Conservation (phyloP, 768 basidiomycete species). For the Daedaleopsis sinensis region DNA sequence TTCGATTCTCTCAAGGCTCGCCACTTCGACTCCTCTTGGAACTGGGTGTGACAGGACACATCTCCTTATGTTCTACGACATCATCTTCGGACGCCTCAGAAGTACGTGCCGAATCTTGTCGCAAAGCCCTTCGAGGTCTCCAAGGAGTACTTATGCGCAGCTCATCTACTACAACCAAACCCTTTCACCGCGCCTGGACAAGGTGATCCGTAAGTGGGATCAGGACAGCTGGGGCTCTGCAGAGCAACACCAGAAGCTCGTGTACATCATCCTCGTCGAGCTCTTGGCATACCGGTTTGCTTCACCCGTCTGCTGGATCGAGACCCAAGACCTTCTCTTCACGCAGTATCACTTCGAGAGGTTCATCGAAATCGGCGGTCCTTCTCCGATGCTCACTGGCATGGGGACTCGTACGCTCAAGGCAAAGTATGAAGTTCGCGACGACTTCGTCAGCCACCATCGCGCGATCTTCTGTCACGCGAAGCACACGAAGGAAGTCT, state of each 20-base stretch:
- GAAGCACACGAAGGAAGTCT: conserved; percentile 96
- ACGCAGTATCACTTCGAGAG: conserved; percentile 85
- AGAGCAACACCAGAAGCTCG: conserved; percentile 89
- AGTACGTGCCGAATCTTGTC: conserved; percentile 97
- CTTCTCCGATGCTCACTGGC: conserved; percentile 93
- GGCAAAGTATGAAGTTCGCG: conserved; percentile 89
- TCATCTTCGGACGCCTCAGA: conserved; percentile 85
- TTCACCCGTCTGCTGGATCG: conserved; percentile 98
- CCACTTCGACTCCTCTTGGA: conserved; percentile 99
- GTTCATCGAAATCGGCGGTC: conserved; percentile 93
- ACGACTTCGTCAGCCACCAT: conserved; percentile 79
- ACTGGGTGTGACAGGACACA: conserved; percentile 99
- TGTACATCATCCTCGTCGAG: conserved; percentile 96
- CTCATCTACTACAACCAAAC: conserved; percentile 98
- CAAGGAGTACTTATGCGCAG: conserved; percentile 87
- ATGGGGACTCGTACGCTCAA: conserved; percentile 92
- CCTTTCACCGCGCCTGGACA: conserved; percentile 91
- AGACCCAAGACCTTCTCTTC: conserved; percentile 97
- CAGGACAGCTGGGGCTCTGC: conserved; percentile 82
- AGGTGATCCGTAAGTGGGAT: conserved; percentile 94
- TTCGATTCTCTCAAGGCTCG: conserved; percentile 97
- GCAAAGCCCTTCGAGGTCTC: conserved; percentile 85
- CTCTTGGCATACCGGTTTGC: conserved; percentile 98
- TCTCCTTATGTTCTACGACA: conserved; percentile 96
- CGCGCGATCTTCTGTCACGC: conserved; percentile 90